phyloP scores from a whole-genome alignment of 163 green algal species.

The Chlorella variabilis region DNA sequence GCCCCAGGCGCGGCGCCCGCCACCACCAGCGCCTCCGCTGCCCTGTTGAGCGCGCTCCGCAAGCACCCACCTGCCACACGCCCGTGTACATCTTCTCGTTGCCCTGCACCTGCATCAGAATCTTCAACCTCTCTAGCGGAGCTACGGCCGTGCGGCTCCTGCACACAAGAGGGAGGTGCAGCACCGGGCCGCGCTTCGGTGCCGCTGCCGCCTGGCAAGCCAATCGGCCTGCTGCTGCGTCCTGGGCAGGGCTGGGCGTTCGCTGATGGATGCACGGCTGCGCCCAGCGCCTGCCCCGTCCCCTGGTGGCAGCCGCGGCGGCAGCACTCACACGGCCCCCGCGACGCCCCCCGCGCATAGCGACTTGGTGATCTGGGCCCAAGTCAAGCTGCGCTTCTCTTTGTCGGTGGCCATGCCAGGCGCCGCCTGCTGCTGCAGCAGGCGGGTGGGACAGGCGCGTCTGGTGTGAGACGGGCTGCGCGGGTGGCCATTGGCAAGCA shows the following conservation, averaged over 20 bases:
- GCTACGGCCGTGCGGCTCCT: constrained; percentile 94
- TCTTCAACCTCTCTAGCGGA: constrained; percentile 90
- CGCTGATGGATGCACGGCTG: too few relatives aligned
- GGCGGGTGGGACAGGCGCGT: background rate
- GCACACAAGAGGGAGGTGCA: constrained; percentile 20
- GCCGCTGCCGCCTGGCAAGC: too few relatives aligned
- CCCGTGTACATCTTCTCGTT: constrained; percentile 92
- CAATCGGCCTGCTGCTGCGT: too few relatives aligned
- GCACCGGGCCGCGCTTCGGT: background rate
- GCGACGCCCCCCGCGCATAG: constrained; percentile 90
- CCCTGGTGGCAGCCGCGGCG: background rate
- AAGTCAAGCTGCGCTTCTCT: constrained; percentile 46
- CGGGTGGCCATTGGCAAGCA: too few relatives aligned
- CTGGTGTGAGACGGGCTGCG: too few relatives aligned
- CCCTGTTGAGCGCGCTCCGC: too few relatives aligned
- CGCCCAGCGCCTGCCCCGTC: background rate
- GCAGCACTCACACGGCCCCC: constrained; percentile 89
- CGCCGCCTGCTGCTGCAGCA: constrained; percentile 2
- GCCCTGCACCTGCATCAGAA: constrained; percentile 96
- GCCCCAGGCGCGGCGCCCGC: too few relatives aligned
- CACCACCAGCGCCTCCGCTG: too few relatives aligned
- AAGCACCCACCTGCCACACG: constrained; percentile 86
- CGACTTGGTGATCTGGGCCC: constrained; percentile 80
- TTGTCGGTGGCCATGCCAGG: constrained; percentile 32
- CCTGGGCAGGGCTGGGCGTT: too few relatives aligned